A percentile compares a stretch with the other conserved stretches of the same genome.
Evolutionary conservation across 768 basidiomycete genomes (phyloP).

Genomic region (Thelephora aurantiotincta): DNA sequence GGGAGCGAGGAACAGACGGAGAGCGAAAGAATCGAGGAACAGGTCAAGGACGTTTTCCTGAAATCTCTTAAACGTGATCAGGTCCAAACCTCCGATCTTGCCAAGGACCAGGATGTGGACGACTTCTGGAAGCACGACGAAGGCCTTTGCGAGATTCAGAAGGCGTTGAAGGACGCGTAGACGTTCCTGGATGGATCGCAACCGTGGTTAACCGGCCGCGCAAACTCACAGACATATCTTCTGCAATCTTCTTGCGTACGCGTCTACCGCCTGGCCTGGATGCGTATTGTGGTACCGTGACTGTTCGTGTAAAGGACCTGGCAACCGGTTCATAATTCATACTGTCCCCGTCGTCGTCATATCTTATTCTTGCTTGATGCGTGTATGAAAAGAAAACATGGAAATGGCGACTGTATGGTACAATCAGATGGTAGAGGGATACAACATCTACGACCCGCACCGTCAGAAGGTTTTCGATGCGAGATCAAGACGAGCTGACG

Average conservation of each 20-base stretch:
- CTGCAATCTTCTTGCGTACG: too few species aligned
- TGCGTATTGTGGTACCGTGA: neutral
- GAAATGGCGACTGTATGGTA: constrained; percentile 5
- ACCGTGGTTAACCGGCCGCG: too few species aligned
- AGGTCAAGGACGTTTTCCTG: constrained; percentile 31
- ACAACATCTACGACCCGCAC: constrained; percentile 60
- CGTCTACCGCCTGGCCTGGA: too few species aligned
- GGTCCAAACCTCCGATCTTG: constrained; percentile 4
- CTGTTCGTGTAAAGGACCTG: neutral
- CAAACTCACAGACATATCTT: too few species aligned
- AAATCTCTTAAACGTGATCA: constrained; percentile 13
- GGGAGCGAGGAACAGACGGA: constrained; percentile 52
- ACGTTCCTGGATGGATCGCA: constrained; percentile 15
- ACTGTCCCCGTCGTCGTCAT: too few species aligned
- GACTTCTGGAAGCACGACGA: constrained; percentile 64
- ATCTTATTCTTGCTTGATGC: too few species aligned
- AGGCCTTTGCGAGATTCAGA: constrained; percentile 57
- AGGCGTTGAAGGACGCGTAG: constrained; percentile 40
- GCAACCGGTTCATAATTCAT: too few species aligned
- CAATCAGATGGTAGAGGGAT: constrained; percentile 72
- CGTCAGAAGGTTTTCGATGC: constrained; percentile 2
- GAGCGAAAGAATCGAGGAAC: constrained; percentile 39
- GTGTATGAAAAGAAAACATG: too few species aligned
- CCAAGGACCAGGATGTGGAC: constrained; percentile 15
- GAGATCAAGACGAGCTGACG: constrained; percentile 17